Base-by-base conservation (phyloP, 2,329 filamentous ascomycete species). In the Fusarium buharicum region DNA sequence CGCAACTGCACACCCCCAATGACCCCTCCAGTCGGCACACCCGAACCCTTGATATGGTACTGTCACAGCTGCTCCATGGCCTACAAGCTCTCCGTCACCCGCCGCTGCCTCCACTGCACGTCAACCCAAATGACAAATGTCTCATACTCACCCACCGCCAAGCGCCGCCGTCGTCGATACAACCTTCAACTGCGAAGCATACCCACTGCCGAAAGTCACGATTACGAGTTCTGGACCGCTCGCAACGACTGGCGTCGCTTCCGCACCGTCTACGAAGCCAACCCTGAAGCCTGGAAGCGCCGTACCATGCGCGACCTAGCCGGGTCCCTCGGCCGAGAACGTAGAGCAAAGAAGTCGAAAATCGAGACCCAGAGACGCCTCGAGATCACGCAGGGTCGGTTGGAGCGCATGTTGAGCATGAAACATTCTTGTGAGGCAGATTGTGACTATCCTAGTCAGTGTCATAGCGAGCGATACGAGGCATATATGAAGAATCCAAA, bases 41-140 rank as follows among this genome's bases (percentile, higher is more conserved):
- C 43, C n/a, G 5, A 20, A 5, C 62, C 68, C 39, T 78, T 73
- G 74, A 41, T 46, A 27, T 79, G 77, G 77, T 41, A 49, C 22
- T 78, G 76, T 60, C 68, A 73, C 59, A 2, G 22, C 11, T 79
- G 77, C 68, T 14, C 36, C 12, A 44, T 13, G 3, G 24, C 28
- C 1, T 77, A 73, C 64, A 62, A 13, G 12, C 11, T 65, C n/a
- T 34, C 61, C n/a, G 44, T 65, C 11, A 59, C 57, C 4, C 48
- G 57, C 7, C 62, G 62, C 9, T 64, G 62, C n/a, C 38, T 65
- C 10, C 7, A 7, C 3, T 64, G 62, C 16, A 33, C 6, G 8
- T 30, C 10, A 9, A 50, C 53, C 27, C 14, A 20, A 16, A 7
- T 8, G 8, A 12, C 10, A 3, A 41, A 57, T 13, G 6, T 4